These are phyloP conservation scores for Mycena leptocephala DNA, from an alignment of 768 basidiomycete species.

Conservation along the genomic window DNA sequence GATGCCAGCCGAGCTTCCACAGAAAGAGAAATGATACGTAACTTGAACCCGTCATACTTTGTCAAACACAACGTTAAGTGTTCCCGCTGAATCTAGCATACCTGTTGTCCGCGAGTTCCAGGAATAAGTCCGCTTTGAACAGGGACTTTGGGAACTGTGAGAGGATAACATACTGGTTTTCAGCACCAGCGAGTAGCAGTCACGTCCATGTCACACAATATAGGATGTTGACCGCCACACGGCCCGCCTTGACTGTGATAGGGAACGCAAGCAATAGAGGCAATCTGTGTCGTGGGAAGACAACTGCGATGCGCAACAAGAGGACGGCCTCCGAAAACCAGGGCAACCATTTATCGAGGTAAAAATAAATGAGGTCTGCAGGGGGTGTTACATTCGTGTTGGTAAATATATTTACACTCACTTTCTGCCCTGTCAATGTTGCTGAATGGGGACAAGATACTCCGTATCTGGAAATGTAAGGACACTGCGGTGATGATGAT, in stretches of 20 bases:
- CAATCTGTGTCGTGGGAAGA: background rate
- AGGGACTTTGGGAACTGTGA: background rate
- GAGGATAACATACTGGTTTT: background rate
- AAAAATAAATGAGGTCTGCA: background rate
- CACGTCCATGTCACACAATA: slow-evolving; percentile 2
- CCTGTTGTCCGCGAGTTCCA: slow-evolving; percentile 20
- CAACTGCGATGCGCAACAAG: background rate
- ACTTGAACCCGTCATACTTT: too few species aligned
- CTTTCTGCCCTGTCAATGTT: background rate
- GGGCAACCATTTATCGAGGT: background rate
- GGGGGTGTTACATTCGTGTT: background rate
- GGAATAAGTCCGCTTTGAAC: background rate
- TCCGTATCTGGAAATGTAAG: background rate
- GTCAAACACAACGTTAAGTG: background rate
- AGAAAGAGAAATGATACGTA: slow-evolving; percentile 12
- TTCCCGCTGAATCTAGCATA: background rate
- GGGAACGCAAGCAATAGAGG: slow-evolving; percentile 1
- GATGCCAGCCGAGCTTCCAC: background rate
- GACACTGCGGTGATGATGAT: background rate
- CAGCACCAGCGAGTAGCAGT: background rate
- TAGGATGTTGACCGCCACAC: background rate
- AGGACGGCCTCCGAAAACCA: slow-evolving; percentile 13
- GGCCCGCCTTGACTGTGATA: background rate
- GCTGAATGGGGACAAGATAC: slow-evolving; percentile 1
- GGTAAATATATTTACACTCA: background rate